Evolutionary conservation across 1,284 basidiomycete genomes (phyloP).

Genomic region (Cystobasidium pallidum): DNA sequence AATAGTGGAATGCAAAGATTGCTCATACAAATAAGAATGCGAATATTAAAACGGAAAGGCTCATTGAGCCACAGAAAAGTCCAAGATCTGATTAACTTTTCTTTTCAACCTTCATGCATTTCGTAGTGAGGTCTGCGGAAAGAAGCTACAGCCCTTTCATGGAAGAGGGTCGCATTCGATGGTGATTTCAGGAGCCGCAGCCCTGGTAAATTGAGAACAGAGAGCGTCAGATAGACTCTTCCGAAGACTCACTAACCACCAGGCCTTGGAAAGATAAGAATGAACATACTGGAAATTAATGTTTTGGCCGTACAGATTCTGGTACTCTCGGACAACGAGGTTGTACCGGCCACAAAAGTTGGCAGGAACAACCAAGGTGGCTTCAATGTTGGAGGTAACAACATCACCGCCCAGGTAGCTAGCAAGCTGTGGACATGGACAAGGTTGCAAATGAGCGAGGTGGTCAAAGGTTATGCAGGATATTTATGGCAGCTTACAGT

Average conservation of each 20-base stretch:
- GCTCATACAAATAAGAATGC: background rate
- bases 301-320: conserved; percentile 23
- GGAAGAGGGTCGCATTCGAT: conserved; percentile 31
- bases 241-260: background rate
- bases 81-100: too few species aligned
- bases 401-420: conserved; percentile 2
- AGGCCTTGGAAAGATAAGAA: background rate
- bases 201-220: background rate
- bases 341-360: conserved; percentile 27
- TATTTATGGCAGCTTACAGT: conserved; percentile 2
- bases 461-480: background rate
- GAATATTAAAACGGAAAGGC: background rate
- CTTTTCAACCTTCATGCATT: background rate
- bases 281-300: conserved; percentile 16
- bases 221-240: background rate
- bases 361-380: conserved; percentile 14
- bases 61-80: too few species aligned
- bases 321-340: conserved; percentile 20
- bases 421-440: conserved; percentile 12
- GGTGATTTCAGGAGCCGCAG: conserved; percentile 27
- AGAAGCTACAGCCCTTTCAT: background rate
- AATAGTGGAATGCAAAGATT: background rate
- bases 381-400: conserved; percentile 10
- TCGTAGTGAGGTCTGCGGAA: background rate
- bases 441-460: background rate